Evolutionary conservation across 257 asterid genomes (phyloP).

Genomic region (Solanum rostratum): DNA sequence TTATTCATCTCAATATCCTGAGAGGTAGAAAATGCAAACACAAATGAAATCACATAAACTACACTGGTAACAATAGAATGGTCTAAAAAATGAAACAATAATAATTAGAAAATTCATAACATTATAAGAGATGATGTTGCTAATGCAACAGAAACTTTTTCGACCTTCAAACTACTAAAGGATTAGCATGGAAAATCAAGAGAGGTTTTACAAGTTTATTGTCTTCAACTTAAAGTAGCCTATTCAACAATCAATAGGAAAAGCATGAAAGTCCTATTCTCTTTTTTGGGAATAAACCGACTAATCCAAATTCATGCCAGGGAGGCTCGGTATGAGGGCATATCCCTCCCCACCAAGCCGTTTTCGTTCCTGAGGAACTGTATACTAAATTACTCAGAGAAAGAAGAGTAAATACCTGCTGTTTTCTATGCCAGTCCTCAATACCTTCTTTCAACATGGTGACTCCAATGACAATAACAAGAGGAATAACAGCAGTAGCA

Average conservation of each 20-base stretch:
- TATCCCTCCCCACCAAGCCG: not conserved
- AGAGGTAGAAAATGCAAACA: not conserved
- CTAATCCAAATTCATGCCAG: not conserved
- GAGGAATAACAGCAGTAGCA: constrained; percentile 55
- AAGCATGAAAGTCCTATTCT: not conserved
- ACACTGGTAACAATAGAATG: not conserved
- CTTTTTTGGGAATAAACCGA: not conserved
- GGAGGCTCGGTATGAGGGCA: too few relatives aligned
- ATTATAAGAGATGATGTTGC: not conserved
- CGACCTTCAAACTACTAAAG: not conserved
- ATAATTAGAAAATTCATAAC: not conserved
- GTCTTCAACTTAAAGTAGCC: not conserved
- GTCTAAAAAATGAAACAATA: not conserved
- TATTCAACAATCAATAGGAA: not conserved
- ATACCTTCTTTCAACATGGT: constrained; percentile 80
- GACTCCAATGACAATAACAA: constrained; percentile 57
- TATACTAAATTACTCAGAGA: not conserved
- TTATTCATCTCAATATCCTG: constrained; percentile 84
- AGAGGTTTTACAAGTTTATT: not conserved
- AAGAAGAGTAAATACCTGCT: constrained; percentile 40
- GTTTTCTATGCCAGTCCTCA: constrained; percentile 67
- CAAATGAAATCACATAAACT: not conserved
- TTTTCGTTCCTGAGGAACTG: not conserved
- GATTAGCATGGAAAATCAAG: not conserved
- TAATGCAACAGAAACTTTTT: too few relatives aligned